Evolutionary conservation across 441 rosid species (phyloP).

Genomic region (Adansonia gregorii): DNA sequence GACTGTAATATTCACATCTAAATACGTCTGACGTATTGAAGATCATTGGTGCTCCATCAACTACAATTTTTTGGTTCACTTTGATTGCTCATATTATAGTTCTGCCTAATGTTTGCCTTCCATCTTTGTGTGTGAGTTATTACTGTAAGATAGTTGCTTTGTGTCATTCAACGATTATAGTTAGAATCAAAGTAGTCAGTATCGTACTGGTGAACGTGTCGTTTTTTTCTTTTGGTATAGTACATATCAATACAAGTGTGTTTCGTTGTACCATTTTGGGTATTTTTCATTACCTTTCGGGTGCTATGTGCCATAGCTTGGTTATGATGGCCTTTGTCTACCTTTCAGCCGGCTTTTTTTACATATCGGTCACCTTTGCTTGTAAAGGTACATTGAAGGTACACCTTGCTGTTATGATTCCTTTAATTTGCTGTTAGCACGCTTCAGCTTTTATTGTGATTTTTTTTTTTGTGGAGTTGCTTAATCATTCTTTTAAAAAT

Average conservation of each 20-base stretch:
- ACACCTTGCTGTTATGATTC: not conserved
- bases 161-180: not conserved
- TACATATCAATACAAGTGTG: too few relatives aligned
- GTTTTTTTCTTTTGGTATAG: too few relatives aligned
- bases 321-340: not conserved
- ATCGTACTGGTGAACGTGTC: too few relatives aligned
- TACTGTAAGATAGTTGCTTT: not conserved
- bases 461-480: not conserved
- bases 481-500: not conserved
- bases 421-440: not conserved
- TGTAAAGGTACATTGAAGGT: not conserved
- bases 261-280: too few relatives aligned
- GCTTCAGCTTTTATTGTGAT: not conserved
- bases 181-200: not conserved
- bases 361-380: not conserved
- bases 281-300: not conserved
- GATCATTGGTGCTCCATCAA: not conserved
- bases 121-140: not conserved
- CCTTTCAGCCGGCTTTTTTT: not conserved
- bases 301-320: not conserved
- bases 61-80: not conserved
- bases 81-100: not conserved
- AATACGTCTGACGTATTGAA: conserved; percentile 7
- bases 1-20: not conserved
- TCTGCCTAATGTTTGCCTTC: not conserved